Base-by-base conservation (phyloP, 108 stramenopile genomes). In the Pseudonitzschia delicatissima region DNA sequence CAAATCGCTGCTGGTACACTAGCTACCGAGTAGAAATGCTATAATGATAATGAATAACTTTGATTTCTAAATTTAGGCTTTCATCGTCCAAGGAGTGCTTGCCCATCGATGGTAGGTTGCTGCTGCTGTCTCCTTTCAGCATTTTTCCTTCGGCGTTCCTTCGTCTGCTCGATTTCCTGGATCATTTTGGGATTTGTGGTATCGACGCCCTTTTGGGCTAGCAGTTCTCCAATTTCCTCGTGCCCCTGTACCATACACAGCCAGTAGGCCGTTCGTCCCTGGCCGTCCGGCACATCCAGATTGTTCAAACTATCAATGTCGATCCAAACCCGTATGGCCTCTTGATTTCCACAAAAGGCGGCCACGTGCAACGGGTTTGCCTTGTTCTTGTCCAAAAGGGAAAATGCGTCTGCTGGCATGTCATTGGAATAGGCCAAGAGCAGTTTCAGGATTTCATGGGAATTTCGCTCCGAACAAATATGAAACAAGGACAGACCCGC, bases 381-480 rank as follows among this genome's bases (percentile, higher is more conserved):
- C 5, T 37, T 37, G 18, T 61, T 61, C 39, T 61, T 61, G 13
- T 61, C 60, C 40, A 17, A 39, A 18, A 61, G 40, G 3, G 42
- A 40, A 2, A 61, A 44, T 26, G 34, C 27, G 2, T 2, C 53
- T 5, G 13, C 20, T 6, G 5, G 39, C 2, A 8, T n/a, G 21
- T 31, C 28, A 2, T 1, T 34, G 13, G 4, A 18, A 42, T 26
- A 61, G 6, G 36, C 13, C 6, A 61, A 61, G 23, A 61, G 20
- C n/a, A 18, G 6, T 4, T 61, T 35, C 3, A 61, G 37, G 21
- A 44, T 44, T 5, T 37, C 60, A 15, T 61, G 60, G 33, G 60
- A 35, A 61, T 61, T 61, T 0, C 60, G 60, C 40, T 61, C 60
- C n/a, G 60, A 61, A 44, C 60, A 61, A 18, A 61, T 61, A 15